These are phyloP conservation scores for Aureobasidium zeae DNA, from an alignment of 2,329 filamentous ascomycete genomes.

Conservation along the genomic window DNA sequence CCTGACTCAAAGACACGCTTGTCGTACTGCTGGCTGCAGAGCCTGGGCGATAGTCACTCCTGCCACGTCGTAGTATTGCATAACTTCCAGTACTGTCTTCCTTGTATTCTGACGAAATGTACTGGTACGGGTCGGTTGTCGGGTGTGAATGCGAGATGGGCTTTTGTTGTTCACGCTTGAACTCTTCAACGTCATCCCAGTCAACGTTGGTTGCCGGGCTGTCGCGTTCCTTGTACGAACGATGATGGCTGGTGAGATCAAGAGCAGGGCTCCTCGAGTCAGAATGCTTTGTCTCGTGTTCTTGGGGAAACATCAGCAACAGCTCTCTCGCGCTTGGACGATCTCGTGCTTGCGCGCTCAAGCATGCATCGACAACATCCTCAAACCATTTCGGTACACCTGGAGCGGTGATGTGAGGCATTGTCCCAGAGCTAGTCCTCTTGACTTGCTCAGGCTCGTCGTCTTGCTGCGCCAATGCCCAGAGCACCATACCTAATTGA, in stretches of 20 bases:
- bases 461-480: slow-evolving; percentile 76
- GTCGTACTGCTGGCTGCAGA: slow-evolving; percentile 25
- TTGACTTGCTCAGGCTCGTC: slow-evolving; percentile 80
- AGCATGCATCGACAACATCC: slow-evolving; percentile 63
- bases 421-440: slow-evolving; percentile 44
- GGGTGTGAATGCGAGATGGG: slow-evolving; percentile 13
- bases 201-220: slow-evolving; percentile 37
- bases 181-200: slow-evolving; percentile 35
- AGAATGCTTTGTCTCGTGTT: not conserved
- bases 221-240: slow-evolving; percentile 41
- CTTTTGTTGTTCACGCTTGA: slow-evolving; percentile 20
- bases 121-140: slow-evolving; percentile 25
- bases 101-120: slow-evolving; percentile 34
- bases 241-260: slow-evolving; percentile 30
- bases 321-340: slow-evolving; percentile 66
- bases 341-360: slow-evolving; percentile 63
- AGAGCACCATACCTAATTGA: slow-evolving; percentile 94
- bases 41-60: slow-evolving; percentile 28
- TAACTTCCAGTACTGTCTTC: slow-evolving; percentile 38
- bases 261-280: slow-evolving; percentile 24
- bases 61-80: slow-evolving; percentile 31
- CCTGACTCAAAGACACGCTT: slow-evolving; percentile 12
- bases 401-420: slow-evolving; percentile 48
- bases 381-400: slow-evolving; percentile 71
- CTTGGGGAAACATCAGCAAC: slow-evolving; percentile 49